A percentile compares a stretch with the other conserved stretches of the same genome.
Conservation (phyloP, 352 stramenopile genomes). For the Phytophthora pinifolia region DNA sequence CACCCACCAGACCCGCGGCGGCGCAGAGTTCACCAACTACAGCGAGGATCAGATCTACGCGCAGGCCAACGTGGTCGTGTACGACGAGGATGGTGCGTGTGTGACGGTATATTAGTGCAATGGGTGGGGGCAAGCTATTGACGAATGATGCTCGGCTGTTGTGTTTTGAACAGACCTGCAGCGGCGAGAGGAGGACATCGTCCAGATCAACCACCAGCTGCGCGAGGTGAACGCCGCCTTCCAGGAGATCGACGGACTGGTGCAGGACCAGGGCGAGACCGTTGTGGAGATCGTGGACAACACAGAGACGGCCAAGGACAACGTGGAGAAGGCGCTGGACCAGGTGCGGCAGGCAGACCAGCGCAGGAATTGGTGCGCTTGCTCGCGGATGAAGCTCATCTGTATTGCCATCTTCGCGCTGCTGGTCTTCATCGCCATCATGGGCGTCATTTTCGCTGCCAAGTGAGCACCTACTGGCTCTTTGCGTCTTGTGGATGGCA, state of each 20-base stretch:
- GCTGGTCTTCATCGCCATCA: conserved; percentile 54
- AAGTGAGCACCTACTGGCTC: conserved; percentile 24
- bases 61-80: conserved; percentile 80
- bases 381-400: conserved; percentile 67
- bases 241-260: conserved; percentile 79
- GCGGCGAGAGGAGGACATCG: conserved; percentile 82
- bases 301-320: conserved; percentile 75
- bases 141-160: conserved; percentile 2
- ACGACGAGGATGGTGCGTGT: conserved; percentile 80
- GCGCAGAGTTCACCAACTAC: conserved; percentile 72
- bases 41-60: conserved; percentile 89
- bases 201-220: conserved; percentile 88
- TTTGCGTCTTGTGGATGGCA: too few species aligned
- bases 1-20: conserved; percentile 20
- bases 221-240: conserved; percentile 86
- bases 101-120: neutral
- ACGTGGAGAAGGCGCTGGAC: conserved; percentile 67
- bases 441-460: conserved; percentile 49
- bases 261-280: conserved; percentile 82
- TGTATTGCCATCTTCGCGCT: conserved; percentile 56
- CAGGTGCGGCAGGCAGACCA: conserved; percentile 73
- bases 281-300: conserved; percentile 86
- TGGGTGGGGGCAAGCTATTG: neutral
- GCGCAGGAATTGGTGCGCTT: conserved; percentile 71
- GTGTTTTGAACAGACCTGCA: conserved; percentile 53